Conservation (phyloP, 345 rosid genomes). For the Eucalyptus melliodora region DNA sequence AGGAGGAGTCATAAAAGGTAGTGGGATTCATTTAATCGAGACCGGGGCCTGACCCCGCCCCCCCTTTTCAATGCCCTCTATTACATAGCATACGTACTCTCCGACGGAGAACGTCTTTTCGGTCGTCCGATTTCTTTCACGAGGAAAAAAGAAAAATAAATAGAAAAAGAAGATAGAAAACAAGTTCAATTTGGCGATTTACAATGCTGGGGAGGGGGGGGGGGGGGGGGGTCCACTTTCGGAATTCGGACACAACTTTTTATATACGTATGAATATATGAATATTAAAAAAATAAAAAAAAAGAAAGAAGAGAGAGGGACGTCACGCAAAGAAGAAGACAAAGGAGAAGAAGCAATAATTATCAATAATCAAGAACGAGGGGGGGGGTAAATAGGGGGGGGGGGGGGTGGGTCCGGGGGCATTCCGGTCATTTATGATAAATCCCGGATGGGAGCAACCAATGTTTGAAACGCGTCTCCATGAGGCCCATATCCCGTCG, state of each 20-base stretch:
- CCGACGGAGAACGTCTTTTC: background rate
- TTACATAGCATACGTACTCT: background rate
- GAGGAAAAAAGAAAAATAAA: background rate
- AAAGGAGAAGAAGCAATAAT: background rate
- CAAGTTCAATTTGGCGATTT: background rate
- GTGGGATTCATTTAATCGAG: background rate
- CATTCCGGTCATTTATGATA: background rate
- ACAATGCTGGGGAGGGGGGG: background rate
- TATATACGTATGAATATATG: too few species aligned
- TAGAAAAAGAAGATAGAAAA: background rate
- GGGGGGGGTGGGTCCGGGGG: background rate
- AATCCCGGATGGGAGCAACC: background rate
- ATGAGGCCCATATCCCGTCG: conserved; percentile 76
- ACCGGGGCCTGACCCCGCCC: background rate
- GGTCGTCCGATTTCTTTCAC: background rate
- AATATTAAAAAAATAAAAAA: background rate
- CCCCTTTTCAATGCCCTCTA: background rate
- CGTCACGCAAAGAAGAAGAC: background rate
- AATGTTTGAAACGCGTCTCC: conserved; percentile 78
- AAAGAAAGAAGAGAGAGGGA: background rate
- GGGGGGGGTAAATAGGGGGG: background rate
- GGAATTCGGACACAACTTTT: background rate
- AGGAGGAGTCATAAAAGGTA: background rate
- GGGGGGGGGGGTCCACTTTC: background rate
- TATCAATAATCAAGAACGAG: background rate